Percentiles rank a stretch among this genome's conserved stretches.
Conservation (phyloP, 1,284 basidiomycete species). For the Leccinum pachyderme region DNA sequence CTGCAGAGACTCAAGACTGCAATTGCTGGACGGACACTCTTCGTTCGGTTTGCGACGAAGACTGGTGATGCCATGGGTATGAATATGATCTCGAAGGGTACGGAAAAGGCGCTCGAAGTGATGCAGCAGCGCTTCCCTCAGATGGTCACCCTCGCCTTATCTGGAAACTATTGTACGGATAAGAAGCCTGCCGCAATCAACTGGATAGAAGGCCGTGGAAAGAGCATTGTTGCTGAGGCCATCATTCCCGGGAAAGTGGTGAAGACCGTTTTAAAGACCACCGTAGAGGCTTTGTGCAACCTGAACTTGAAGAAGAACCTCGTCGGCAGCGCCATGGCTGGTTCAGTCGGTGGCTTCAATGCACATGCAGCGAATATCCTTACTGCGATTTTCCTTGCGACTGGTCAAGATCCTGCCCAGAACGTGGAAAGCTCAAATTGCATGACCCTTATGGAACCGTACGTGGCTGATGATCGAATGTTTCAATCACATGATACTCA, state of each 20-base stretch:
- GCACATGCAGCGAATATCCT: conserved; percentile 98
- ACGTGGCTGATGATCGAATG: conserved; percentile 39
- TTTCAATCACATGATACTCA: conserved; percentile 7
- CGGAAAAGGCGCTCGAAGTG: conserved; percentile 88
- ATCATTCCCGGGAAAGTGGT: conserved; percentile 89
- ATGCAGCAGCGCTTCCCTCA: conserved; percentile 85
- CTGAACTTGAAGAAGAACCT: conserved; percentile 98
- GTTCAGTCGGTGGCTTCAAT: conserved; percentile 96
- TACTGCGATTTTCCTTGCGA: conserved; percentile 94
- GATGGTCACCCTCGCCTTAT: conserved; percentile 92
- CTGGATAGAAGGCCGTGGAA: conserved; percentile 99
- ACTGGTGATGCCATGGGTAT: conserved; percentile 99
- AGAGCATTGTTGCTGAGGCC: conserved; percentile 96
- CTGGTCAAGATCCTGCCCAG: conserved; percentile 99
- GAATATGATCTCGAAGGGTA: conserved; percentile 99
- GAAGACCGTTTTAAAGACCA: conserved; percentile 92
- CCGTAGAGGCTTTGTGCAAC: conserved; percentile 88
- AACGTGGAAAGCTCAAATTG: conserved; percentile 99
- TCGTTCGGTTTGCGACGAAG: conserved; percentile 91
- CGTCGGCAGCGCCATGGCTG: conserved; percentile 97
- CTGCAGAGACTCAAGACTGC: conserved; percentile 82
- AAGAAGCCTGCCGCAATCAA: conserved; percentile 99
- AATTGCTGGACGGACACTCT: conserved; percentile 89
- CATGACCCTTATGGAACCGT: conserved; percentile 98
- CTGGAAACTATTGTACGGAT: conserved; percentile 99